Conservation (phyloP, 805 yeast species). For the Saturnispora hagleri region DNA sequence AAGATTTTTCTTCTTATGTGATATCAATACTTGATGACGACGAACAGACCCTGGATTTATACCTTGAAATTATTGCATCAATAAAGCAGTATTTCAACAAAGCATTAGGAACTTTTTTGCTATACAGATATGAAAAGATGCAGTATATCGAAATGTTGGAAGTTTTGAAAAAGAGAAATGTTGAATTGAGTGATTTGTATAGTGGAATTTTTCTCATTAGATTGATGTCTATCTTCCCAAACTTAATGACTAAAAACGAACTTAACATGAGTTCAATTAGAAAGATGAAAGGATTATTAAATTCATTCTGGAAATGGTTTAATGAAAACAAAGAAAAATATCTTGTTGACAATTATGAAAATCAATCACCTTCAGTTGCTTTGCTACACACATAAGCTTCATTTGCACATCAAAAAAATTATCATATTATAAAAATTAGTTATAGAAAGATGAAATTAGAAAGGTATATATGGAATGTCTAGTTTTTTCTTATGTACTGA, state of each 20-base stretch:
- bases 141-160: slow-evolving; percentile 47
- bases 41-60: slow-evolving; percentile 39
- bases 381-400: slow-evolving; percentile 11
- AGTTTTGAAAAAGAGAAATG: slow-evolving; percentile 21
- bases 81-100: slow-evolving; percentile 65
- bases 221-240: slow-evolving; percentile 71
- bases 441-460: background rate
- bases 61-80: slow-evolving; percentile 65
- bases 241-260: slow-evolving; percentile 63
- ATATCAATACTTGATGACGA: slow-evolving; percentile 34
- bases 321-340: slow-evolving; percentile 32
- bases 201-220: slow-evolving; percentile 80
- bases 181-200: slow-evolving; percentile 39
- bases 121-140: slow-evolving; percentile 69
- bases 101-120: slow-evolving; percentile 55
- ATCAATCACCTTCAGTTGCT: slow-evolving; percentile 33
- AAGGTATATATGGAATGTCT: too few relatives aligned
- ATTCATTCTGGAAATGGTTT: slow-evolving; percentile 44
- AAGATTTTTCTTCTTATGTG: slow-evolving; percentile 32
- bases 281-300: slow-evolving; percentile 45
- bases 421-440: background rate
- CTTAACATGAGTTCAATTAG: slow-evolving; percentile 71
- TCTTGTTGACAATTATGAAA: slow-evolving; percentile 38
- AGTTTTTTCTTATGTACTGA: too few relatives aligned
- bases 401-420: background rate